Evolutionary conservation across 75 land plant species (phyloP).

Genomic region (Picea glauca): DNA sequence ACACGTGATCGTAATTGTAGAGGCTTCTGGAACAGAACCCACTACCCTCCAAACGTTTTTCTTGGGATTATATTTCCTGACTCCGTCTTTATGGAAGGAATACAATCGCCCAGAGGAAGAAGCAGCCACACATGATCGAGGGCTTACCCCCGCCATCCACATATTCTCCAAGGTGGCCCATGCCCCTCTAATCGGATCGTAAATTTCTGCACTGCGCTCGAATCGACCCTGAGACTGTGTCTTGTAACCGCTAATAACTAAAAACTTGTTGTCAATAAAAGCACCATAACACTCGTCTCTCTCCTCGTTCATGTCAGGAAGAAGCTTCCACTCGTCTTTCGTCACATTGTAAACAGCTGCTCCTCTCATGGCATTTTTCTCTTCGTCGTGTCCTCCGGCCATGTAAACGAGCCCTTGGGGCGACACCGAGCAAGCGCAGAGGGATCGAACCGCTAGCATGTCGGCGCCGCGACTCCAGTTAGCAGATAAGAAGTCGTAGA

Average conservation of each 20-base stretch:
- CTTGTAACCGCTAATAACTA: constrained; percentile 60
- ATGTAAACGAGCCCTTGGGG: constrained; percentile 16
- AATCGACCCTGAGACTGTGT: constrained; percentile 52
- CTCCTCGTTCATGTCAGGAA: constrained; percentile 41
- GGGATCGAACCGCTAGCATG: constrained; percentile 42
- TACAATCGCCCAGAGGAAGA: constrained; percentile 1
- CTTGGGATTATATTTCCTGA: constrained; percentile 5
- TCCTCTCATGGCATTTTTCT: constrained; percentile 53
- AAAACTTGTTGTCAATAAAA: constrained; percentile 27
- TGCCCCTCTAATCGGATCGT: constrained; percentile 11
- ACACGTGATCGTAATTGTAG: neutral
- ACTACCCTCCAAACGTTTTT: constrained; percentile 12
- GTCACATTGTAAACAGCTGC: constrained; percentile 43
- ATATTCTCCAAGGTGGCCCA: constrained; percentile 42
- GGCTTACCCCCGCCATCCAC: constrained; percentile 14
- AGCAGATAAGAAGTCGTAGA: constrained; percentile 30
- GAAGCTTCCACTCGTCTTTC: constrained; percentile 37
- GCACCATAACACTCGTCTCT: constrained; percentile 64
- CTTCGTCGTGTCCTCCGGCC: constrained; percentile 65
- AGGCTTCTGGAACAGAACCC: constrained; percentile 2
- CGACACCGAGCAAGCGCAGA: constrained; percentile 41
- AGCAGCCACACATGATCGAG: neutral
- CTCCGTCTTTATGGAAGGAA: neutral
- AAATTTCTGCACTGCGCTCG: constrained; percentile 29
- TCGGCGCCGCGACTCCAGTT: constrained; percentile 38